Conservation (phyloP, 106 monocot genomes). For the Apostasia shenzhenica region DNA sequence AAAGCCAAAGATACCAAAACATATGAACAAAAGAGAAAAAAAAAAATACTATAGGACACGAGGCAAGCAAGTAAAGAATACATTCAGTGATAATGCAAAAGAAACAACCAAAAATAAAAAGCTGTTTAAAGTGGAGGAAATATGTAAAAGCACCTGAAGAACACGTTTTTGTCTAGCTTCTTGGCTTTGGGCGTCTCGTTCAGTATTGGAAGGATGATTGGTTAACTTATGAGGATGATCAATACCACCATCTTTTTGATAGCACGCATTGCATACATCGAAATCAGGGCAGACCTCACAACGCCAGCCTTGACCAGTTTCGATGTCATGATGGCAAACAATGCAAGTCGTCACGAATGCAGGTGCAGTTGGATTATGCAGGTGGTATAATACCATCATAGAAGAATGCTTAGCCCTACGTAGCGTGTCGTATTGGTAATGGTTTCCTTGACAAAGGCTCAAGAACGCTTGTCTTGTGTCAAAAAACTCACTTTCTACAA, state of each 20-base stretch:
- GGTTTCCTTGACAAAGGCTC: conserved; percentile 95
- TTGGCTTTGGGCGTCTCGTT: conserved; percentile 81
- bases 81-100: not conserved
- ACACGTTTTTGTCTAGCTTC: conserved; percentile 90
- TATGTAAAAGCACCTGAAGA: conserved; percentile 47
- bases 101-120: not conserved
- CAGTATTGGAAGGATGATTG: conserved; percentile 71
- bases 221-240: conserved; percentile 84
- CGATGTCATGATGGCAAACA: conserved; percentile 75
- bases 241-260: conserved; percentile 65
- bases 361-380: conserved; percentile 96
- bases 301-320: conserved; percentile 91
- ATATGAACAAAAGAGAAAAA: not conserved
- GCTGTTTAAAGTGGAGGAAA: not conserved
- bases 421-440: conserved; percentile 96
- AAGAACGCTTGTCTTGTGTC: conserved; percentile 93
- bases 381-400: conserved; percentile 97
- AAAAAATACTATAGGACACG: not conserved
- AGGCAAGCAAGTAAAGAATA: too few relatives aligned
- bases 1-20: not conserved
- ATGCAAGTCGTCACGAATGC: conserved; percentile 94
- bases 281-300: conserved; percentile 94
- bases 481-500: conserved; percentile 93
- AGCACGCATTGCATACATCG: conserved; percentile 85
- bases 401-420: conserved; percentile 97